Percentiles rank a stretch among this genome's conserved stretches.
These are phyloP conservation scores for Emergomyces pasteurianus DNA, from an alignment of 2,329 filamentous ascomycete species.

Conservation along the genomic window DNA sequence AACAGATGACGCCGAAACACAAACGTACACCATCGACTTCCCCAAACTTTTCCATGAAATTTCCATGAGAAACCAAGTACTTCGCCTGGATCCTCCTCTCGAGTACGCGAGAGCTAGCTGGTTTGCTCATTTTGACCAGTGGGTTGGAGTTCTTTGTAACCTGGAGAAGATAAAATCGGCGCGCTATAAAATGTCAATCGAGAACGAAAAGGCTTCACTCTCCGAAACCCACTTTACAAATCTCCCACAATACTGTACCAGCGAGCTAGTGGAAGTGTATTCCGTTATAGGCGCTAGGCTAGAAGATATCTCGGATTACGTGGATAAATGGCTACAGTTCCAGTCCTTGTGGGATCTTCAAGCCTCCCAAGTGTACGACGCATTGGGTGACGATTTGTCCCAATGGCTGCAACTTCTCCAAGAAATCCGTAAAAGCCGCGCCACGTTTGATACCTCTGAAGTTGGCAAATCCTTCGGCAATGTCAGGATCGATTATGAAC, in stretches of 20 bases:
- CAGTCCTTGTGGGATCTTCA: slow-evolving; percentile 97
- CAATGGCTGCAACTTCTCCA: slow-evolving; percentile 93
- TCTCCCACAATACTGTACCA: slow-evolving; percentile 71
- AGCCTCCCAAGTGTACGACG: slow-evolving; percentile 87
- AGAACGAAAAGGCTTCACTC: slow-evolving; percentile 28
- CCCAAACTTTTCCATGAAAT: slow-evolving; percentile 67
- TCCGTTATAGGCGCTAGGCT: slow-evolving; percentile 73
- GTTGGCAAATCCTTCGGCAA: slow-evolving; percentile 87
- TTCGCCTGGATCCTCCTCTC: slow-evolving; percentile 87
- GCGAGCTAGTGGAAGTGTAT: slow-evolving; percentile 69
- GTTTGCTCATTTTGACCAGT: slow-evolving; percentile 84
- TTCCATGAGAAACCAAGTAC: slow-evolving; percentile 95
- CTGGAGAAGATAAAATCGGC: slow-evolving; percentile 89
- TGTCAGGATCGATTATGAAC: slow-evolving; percentile 92
- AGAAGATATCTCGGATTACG: slow-evolving; percentile 66
- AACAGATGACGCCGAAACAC: slow-evolving; percentile 17
- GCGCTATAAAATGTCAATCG: slow-evolving; percentile 78
- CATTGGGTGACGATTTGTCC: slow-evolving; percentile 79
- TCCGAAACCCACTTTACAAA: slow-evolving; percentile 59
- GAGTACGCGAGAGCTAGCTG: slow-evolving; percentile 87
- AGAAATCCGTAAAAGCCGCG: slow-evolving; percentile 87
- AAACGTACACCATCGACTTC: slow-evolving; percentile 29
- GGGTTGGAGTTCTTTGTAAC: slow-evolving; percentile 87
- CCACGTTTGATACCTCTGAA: slow-evolving; percentile 95
- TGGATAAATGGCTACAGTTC: slow-evolving; percentile 97